Evolutionary conservation across 1,284 basidiomycete species (phyloP).

Genomic region (Heterobasidion irregulare): DNA sequence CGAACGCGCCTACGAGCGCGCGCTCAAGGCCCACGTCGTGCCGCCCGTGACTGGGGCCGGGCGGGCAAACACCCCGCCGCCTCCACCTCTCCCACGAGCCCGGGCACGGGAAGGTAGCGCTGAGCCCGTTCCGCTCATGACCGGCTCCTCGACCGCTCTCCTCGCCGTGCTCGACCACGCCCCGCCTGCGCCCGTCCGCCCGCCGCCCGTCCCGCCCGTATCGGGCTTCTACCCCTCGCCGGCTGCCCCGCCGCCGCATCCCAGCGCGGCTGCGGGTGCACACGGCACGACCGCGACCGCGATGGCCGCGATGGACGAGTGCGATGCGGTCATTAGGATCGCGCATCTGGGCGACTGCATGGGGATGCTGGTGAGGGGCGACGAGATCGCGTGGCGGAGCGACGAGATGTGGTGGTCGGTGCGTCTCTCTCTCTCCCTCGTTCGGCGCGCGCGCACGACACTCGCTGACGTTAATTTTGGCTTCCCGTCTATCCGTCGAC

Average conservation of each 20-base stretch:
- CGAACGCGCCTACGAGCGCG: slow-evolving; percentile 57
- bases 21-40: slow-evolving; percentile 50
- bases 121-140: slow-evolving; percentile 32
- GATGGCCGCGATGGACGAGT: slow-evolving; percentile 5
- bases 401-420: slow-evolving; percentile 91
- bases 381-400: slow-evolving; percentile 78
- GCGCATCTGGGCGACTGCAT: slow-evolving; percentile 93
- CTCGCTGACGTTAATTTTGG: no score
- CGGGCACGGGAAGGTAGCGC: neutral
- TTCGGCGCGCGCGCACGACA: slow-evolving; percentile 9
- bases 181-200: slow-evolving; percentile 8
- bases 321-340: slow-evolving; percentile 75
- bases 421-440: slow-evolving; percentile 7
- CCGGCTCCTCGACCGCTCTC: slow-evolving; percentile 65
- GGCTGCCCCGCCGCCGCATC: neutral
- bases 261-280: neutral
- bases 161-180: slow-evolving; percentile 54
- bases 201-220: slow-evolving; percentile 20
- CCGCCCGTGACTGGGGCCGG: slow-evolving; percentile 11
- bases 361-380: slow-evolving; percentile 76
- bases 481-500: no score
- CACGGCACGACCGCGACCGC: neutral
- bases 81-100: slow-evolving; percentile 7
- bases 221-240: slow-evolving; percentile 25
- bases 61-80: slow-evolving; percentile 7